Evolutionary conservation across 495 filamentous ascomycete species (phyloP).

Genomic region (Aspergillus indologenus): DNA sequence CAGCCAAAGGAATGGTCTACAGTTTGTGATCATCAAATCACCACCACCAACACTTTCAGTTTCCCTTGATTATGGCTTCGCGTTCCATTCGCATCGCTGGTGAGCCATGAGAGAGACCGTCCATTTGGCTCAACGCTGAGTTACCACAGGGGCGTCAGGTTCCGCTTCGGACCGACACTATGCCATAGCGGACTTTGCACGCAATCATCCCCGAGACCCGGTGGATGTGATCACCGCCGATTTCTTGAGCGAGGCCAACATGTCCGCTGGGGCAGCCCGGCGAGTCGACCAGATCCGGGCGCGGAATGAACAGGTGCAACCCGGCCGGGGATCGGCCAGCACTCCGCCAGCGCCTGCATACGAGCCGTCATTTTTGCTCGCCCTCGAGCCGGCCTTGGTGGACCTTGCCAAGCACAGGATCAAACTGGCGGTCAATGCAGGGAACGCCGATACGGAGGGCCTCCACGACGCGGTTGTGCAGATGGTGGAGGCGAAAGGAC

Average conservation of each 20-base stretch:
- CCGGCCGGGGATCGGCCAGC: background rate
- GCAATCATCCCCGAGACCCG: constrained; percentile 45
- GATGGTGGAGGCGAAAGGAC: constrained; percentile 40
- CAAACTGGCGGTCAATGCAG: constrained; percentile 59
- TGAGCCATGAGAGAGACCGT: constrained; percentile 1
- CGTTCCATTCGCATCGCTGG: constrained; percentile 26
- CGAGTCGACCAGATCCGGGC: constrained; percentile 31
- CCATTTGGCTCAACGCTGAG: background rate
- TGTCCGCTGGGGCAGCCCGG: constrained; percentile 42
- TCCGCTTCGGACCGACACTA: constrained; percentile 55
- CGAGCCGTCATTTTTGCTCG: constrained; percentile 52
- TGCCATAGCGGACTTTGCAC: constrained; percentile 52
- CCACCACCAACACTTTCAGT: background rate
- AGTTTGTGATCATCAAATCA: too few species aligned
- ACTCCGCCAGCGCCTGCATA: constrained; percentile 34
- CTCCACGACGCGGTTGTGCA: constrained; percentile 44
- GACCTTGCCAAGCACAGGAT: constrained; percentile 51
- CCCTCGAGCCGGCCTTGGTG: constrained; percentile 49
- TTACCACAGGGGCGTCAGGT: constrained; percentile 42
- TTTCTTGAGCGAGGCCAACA: constrained; percentile 57
- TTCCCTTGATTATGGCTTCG: constrained; percentile 15
- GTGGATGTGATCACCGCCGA: constrained; percentile 57
- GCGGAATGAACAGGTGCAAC: constrained; percentile 9
- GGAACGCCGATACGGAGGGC: constrained; percentile 48
- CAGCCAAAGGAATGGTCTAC: background rate